Base-by-base conservation (phyloP, 2,329 filamentous ascomycete genomes). In the Bertia moriformis region DNA sequence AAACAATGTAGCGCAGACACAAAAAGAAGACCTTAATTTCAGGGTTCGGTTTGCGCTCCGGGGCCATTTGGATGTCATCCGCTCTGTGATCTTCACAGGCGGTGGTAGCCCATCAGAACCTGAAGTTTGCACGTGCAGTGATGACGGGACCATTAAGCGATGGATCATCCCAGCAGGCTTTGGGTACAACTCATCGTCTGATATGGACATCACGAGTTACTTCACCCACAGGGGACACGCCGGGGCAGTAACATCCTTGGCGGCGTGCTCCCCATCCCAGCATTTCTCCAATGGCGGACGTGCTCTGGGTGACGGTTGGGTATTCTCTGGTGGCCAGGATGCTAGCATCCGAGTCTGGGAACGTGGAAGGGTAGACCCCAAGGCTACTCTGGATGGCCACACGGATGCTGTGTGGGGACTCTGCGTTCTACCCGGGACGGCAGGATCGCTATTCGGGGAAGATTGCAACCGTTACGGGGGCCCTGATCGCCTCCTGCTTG, bases 321-420 rank as follows among this genome's bases (percentile, higher is more conserved):
- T 98, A 46, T 98, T 98, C 59, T 96, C 89, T 4, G 91, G 91
- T 43, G 91, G 91, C 3, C 87, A 95, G 56, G 91, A 98, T 58
- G 78, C 84, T 14, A 93, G 86, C 4, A 78, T 98, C 27, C 77
- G 88, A 19, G 87, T 98, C 0, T 98, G 91, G 91, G 89, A 98
- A 58, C 76, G 88, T 38, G 89, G 89, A 19, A 71, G 89, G 37
- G 86, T 98, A 20, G 91, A 96, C 54, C 87, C 91, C 4, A 96
- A 96, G 59, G 87, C 87, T 2, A 94, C 87, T 0, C 67, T 98
- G 3, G 86, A 95, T 47, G 89, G 88, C 1, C 91, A 96, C 52
- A 93, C 83, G 0, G 91, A 98, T 64, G 86, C 88, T 3, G 86
- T 98, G 3, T 98, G 91, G 91, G 81, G 87, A 2, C 72, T 98